Conservation (phyloP, 2,329 filamentous ascomycete genomes). For the Fusarium heterosporum region DNA sequence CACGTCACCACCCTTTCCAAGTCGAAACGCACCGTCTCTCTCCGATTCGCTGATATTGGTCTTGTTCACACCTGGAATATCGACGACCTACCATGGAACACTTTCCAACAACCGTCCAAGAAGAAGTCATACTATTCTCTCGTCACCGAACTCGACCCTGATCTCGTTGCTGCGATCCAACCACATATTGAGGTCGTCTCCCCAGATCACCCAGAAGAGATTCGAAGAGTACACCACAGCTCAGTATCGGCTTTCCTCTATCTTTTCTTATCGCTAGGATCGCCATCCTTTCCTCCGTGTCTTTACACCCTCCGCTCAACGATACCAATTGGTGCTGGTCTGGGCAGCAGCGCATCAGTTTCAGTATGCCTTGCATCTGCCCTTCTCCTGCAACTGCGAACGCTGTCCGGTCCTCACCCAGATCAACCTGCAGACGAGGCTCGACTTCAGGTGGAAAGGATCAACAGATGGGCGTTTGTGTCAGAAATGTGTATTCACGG, state of each 20-base stretch:
- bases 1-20: conserved; percentile 95
- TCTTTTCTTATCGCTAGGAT: conserved; percentile 88
- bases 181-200: conserved; percentile 83
- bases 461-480: conserved; percentile 98
- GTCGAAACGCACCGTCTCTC: conserved; percentile 85
- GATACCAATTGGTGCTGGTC: conserved; percentile 89
- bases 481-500: conserved; percentile 97
- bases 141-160: conserved; percentile 83
- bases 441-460: conserved; percentile 90
- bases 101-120: conserved; percentile 82
- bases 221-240: conserved; percentile 84
- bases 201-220: conserved; percentile 70
- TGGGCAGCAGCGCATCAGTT: conserved; percentile 95
- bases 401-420: conserved; percentile 88
- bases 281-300: conserved; percentile 80
- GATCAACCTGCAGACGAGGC: conserved; percentile 91
- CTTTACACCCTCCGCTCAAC: conserved; percentile 93
- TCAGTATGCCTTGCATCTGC: conserved; percentile 88
- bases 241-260: conserved; percentile 92
- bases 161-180: conserved; percentile 83
- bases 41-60: conserved; percentile 92
- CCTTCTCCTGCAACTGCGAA: conserved; percentile 86
- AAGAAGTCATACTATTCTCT: conserved; percentile 96
- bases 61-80: conserved; percentile 95
- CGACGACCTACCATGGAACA: conserved; percentile 86